Evolutionary conservation across 306 rosid species (phyloP).

Genomic region (Boehmeria nivea): DNA sequence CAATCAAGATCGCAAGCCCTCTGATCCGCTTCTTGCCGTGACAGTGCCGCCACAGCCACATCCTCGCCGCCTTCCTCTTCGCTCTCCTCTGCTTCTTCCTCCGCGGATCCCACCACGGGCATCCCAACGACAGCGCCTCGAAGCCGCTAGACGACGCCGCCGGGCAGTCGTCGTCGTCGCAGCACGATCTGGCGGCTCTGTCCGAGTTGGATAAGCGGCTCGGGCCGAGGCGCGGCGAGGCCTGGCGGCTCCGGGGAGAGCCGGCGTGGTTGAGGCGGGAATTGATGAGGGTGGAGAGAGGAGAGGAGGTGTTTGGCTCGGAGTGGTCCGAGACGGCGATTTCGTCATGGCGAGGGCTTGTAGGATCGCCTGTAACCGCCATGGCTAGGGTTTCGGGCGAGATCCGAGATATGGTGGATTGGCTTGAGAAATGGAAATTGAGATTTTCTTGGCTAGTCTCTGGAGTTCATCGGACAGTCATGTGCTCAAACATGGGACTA

Average conservation of each 20-base stretch:
- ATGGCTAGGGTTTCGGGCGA: conserved; percentile 35
- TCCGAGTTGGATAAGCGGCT: conserved; percentile 53
- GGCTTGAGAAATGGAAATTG: too few species aligned
- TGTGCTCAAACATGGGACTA: too few species aligned
- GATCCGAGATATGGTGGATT: conserved; percentile 15
- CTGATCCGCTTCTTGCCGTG: conserved; percentile 50
- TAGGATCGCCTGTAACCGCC: conserved; percentile 22
- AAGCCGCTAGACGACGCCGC: conserved; percentile 19
- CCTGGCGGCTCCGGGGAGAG: conserved; percentile 42
- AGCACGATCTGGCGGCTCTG: too few species aligned
- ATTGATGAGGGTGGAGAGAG: conserved; percentile 28
- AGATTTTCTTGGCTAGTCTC: too few species aligned
- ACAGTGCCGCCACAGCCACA: conserved; percentile 28
- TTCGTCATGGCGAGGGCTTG: conserved; percentile 5
- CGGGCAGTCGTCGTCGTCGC: conserved; percentile 20
- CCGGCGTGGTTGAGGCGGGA: conserved; percentile 30
- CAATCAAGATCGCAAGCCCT: conserved; percentile 42
- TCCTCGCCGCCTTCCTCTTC: conserved; percentile 30
- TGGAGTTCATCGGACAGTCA: too few species aligned
- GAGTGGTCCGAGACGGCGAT: conserved; percentile 27
- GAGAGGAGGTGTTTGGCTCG: conserved; percentile 25
- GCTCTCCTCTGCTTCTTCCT: conserved; percentile 22
- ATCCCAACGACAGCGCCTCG: conserved; percentile 12
- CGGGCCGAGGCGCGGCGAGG: conserved; percentile 46
- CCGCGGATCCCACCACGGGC: conserved; percentile 16